Evolutionary conservation across 2,329 filamentous ascomycete species (phyloP).

Genomic region (Myotisia sp.): DNA sequence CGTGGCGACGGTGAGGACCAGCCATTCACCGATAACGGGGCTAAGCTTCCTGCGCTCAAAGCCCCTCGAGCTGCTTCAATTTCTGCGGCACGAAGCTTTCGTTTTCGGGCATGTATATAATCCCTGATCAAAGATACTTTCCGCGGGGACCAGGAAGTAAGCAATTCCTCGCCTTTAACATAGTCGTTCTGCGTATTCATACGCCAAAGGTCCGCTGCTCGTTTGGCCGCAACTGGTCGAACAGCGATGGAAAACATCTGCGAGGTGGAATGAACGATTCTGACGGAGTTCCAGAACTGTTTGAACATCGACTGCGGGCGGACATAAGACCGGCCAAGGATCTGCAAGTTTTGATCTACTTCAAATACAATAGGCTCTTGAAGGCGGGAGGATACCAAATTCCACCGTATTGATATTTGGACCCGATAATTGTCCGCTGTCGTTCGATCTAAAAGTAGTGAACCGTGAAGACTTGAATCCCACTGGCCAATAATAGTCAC

Average conservation of each 20-base stretch:
- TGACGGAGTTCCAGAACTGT: slow-evolving; percentile 67
- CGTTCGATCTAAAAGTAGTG: slow-evolving; percentile 80
- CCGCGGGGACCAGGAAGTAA: slow-evolving; percentile 73
- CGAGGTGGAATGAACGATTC: slow-evolving; percentile 75
- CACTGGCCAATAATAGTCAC: slow-evolving; percentile 83
- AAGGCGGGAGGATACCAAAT: slow-evolving; percentile 67
- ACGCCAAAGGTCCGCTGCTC: slow-evolving; percentile 84
- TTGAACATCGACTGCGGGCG: slow-evolving; percentile 78
- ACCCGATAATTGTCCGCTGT: slow-evolving; percentile 89
- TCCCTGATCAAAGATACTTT: slow-evolving; percentile 86
- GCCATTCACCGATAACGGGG: slow-evolving; percentile 22
- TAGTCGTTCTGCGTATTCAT: slow-evolving; percentile 93
- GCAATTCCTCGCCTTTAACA: slow-evolving; percentile 83
- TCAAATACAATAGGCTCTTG: slow-evolving; percentile 81
- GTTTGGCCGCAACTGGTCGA: slow-evolving; percentile 77
- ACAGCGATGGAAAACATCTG: slow-evolving; percentile 76
- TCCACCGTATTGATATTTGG: slow-evolving; percentile 75
- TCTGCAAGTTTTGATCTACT: slow-evolving; percentile 66
- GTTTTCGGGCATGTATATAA: slow-evolving; percentile 61
- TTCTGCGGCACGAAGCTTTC: slow-evolving; percentile 59
- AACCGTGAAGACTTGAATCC: slow-evolving; percentile 89
- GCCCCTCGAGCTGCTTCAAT: slow-evolving; percentile 50
- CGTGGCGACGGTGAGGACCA: slow-evolving; percentile 19
- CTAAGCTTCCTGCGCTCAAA: slow-evolving; percentile 27
- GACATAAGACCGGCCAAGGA: slow-evolving; percentile 69